These are phyloP conservation scores for Crotalaria pallida DNA, from an alignment of 306 rosid genomes.

Conservation along the genomic window DNA sequence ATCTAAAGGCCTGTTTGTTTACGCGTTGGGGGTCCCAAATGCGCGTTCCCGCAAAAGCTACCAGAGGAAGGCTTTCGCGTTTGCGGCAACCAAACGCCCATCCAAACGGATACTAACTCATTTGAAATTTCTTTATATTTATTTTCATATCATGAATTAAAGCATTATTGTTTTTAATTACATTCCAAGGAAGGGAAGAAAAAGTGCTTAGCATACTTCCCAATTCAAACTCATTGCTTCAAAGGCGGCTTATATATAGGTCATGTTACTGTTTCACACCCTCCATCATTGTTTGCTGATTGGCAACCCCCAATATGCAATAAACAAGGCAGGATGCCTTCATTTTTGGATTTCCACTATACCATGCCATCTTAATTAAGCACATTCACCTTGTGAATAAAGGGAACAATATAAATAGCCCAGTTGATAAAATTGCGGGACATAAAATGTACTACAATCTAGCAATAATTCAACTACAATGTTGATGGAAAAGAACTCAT, in stretches of 20 bases:
- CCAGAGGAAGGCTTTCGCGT: too few relatives aligned
- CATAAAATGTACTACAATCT: too few relatives aligned
- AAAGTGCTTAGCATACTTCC: neutral
- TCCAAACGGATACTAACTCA: neutral
- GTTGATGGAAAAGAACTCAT: too few relatives aligned
- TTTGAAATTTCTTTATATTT: neutral
- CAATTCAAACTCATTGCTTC: neutral
- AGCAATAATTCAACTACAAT: too few relatives aligned
- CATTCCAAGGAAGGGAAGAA: neutral
- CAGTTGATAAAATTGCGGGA: too few relatives aligned
- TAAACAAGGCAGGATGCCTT: neutral
- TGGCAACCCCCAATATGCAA: neutral
- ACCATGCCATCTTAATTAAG: neutral
- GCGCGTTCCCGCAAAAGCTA: too few relatives aligned
- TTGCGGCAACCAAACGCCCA: too few relatives aligned
- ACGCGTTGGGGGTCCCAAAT: too few relatives aligned
- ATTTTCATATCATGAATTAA: neutral
- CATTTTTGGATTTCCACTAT: neutral
- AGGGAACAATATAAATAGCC: too few relatives aligned
- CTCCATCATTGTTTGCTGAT: neutral
- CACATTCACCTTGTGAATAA: too few relatives aligned
- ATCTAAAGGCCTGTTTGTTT: too few relatives aligned
- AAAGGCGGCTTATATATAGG: neutral
- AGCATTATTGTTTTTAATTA: neutral
- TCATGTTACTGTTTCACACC: neutral